Conservation (phyloP, 1,284 basidiomycete species). For the Leccinum colubrinum region DNA sequence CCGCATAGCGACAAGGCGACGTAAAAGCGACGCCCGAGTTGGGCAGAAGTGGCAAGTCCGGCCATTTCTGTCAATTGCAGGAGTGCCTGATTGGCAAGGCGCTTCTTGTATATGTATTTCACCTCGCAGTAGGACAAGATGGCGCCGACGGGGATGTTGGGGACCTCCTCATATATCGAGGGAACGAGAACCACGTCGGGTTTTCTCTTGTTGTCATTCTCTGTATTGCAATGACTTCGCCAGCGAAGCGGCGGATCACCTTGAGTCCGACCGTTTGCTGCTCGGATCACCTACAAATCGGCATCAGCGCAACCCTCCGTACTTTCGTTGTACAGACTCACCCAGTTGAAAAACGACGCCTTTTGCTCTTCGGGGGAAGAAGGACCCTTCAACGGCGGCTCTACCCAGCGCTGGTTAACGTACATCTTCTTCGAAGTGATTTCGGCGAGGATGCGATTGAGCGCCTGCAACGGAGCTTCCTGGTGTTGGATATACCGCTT, state of each 20-base stretch:
- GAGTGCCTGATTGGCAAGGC: not conserved
- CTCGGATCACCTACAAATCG: too few relatives aligned
- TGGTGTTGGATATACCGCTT: too few relatives aligned
- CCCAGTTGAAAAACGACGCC: too few relatives aligned
- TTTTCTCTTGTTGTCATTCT: not conserved
- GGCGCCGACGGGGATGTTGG: not conserved
- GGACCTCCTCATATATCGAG: not conserved
- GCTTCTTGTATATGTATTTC: not conserved
- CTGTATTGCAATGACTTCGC: not conserved
- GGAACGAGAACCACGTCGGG: not conserved
- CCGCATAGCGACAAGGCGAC: not conserved
- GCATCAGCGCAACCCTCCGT: not conserved
- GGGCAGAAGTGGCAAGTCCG: not conserved
- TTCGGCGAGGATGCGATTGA: too few relatives aligned
- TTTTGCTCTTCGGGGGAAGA: too few relatives aligned
- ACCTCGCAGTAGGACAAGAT: not conserved
- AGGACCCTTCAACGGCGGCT: too few relatives aligned
- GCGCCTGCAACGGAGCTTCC: too few relatives aligned
- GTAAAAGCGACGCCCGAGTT: not conserved
- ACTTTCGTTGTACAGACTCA: not conserved
- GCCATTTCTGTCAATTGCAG: not conserved
- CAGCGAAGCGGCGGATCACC: not conserved
- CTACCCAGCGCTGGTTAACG: too few relatives aligned
- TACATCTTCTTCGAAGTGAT: too few relatives aligned
- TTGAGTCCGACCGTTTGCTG: too few relatives aligned